phyloP scores from a whole-genome alignment of 2,329 filamentous ascomycete species.

The Penicillium expansum region DNA sequence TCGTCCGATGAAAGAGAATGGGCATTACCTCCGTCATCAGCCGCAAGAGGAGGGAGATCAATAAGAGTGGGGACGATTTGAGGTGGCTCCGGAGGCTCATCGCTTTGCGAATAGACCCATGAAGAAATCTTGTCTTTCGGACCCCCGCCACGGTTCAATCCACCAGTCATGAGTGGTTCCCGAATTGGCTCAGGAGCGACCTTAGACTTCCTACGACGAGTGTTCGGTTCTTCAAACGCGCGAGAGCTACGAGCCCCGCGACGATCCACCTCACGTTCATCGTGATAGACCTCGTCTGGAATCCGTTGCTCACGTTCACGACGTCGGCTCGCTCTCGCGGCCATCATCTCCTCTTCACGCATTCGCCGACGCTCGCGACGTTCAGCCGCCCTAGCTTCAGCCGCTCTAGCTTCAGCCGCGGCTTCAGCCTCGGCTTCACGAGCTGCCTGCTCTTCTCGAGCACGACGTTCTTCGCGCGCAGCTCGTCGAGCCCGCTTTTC shows the following conservation, averaged over 20 bases:
- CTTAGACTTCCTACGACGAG: slow-evolving; percentile 38
- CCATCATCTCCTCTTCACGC: slow-evolving; percentile 33
- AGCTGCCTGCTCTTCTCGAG: slow-evolving; percentile 28
- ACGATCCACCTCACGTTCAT: slow-evolving; percentile 29
- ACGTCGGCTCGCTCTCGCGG: slow-evolving; percentile 32
- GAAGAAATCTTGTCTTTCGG: slow-evolving; percentile 49
- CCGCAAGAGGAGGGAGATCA: slow-evolving; percentile 38
- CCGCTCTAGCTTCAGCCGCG: slow-evolving; percentile 37
- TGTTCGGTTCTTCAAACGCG: slow-evolving; percentile 34
- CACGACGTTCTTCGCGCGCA: slow-evolving; percentile 43
- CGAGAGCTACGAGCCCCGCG: slow-evolving; percentile 27
- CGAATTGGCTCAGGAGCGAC: slow-evolving; percentile 21
- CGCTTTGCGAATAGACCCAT: slow-evolving; percentile 50
- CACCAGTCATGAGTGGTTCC: slow-evolving; percentile 35
- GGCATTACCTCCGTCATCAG: slow-evolving; percentile 28
- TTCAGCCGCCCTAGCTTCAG: slow-evolving; percentile 40
- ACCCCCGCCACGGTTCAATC: slow-evolving; percentile 3
- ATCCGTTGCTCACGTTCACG: slow-evolving; percentile 33
- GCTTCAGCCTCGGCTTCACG: slow-evolving; percentile 28
- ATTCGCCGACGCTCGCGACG: slow-evolving; percentile 41
- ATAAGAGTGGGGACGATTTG: slow-evolving; percentile 47
- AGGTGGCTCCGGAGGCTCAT: slow-evolving; percentile 49
- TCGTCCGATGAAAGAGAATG: slow-evolving; percentile 45
- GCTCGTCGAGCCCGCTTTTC: slow-evolving; percentile 54
- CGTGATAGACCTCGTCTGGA: slow-evolving; percentile 25